phyloP scores from a whole-genome alignment of 306 rosid genomes.

The Rubus parviflorus region DNA sequence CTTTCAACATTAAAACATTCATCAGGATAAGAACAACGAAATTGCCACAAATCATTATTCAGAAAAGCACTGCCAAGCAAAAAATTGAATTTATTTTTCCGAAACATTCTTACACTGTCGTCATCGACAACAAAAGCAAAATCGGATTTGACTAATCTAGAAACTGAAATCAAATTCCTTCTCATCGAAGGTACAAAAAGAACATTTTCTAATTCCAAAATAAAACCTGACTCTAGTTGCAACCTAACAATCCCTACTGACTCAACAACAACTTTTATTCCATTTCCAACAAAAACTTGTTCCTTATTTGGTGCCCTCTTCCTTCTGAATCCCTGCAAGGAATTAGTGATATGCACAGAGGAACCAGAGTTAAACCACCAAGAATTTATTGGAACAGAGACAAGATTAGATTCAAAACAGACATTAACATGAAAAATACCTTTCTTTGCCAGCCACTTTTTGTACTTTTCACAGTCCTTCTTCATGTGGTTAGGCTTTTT shows the following conservation, averaged over 20 bases:
- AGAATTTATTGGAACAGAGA: background rate
- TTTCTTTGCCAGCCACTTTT: background rate
- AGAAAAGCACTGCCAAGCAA: background rate
- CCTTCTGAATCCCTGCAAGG: background rate
- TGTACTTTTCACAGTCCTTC: background rate
- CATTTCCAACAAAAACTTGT: background rate
- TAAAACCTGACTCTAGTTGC: background rate
- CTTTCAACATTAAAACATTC: background rate
- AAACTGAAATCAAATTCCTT: no score
- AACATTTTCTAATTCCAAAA: background rate
- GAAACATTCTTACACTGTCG: background rate
- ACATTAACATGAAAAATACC: background rate
- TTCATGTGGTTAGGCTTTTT: slow-evolving; percentile 1
- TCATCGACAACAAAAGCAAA: background rate
- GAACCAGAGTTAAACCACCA: slow-evolving; percentile 16
- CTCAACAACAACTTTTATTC: background rate
- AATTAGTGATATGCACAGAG: background rate
- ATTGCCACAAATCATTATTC: background rate
- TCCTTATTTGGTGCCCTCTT: background rate
- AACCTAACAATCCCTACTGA: background rate
- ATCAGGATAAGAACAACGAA: background rate
- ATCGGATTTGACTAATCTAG: background rate
- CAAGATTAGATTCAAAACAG: slow-evolving; percentile 14
- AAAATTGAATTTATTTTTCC: background rate
- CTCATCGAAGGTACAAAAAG: background rate